phyloP scores from a whole-genome alignment of 768 basidiomycete genomes.

The Neoboletus brunneissimus region DNA sequence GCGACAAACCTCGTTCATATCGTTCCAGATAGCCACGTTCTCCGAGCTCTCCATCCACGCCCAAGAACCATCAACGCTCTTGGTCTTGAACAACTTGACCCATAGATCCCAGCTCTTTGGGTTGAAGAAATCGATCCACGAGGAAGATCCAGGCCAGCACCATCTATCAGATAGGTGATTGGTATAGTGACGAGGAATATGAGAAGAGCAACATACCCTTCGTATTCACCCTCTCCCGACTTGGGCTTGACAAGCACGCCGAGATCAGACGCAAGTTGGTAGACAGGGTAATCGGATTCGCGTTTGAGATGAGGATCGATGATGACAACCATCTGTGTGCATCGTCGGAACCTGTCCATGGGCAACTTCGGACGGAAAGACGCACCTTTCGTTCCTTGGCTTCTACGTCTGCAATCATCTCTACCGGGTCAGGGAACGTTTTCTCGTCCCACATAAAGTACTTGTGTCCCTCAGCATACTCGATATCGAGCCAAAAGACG shows the following conservation, averaged over 20 bases:
- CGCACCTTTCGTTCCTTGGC: slow-evolving; percentile 79
- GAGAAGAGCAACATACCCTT: slow-evolving; percentile 48
- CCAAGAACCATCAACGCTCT: slow-evolving; percentile 54
- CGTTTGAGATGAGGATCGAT: slow-evolving; percentile 96
- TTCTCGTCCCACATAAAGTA: slow-evolving; percentile 97
- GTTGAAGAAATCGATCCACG: slow-evolving; percentile 98
- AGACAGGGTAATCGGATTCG: slow-evolving; percentile 72
- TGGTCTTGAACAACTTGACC: slow-evolving; percentile 75
- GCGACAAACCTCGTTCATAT: slow-evolving; percentile 90
- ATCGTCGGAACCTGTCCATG: background rate
- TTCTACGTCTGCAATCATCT: slow-evolving; percentile 89
- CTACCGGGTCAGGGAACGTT: slow-evolving; percentile 90
- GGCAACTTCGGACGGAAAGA: background rate
- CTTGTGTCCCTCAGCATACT: slow-evolving; percentile 89
- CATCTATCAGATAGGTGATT: slow-evolving; percentile 39
- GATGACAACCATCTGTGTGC: slow-evolving; percentile 89
- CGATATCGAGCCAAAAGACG: slow-evolving; percentile 97
- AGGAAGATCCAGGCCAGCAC: slow-evolving; percentile 97
- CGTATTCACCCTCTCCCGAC: slow-evolving; percentile 80
- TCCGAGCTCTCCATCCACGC: slow-evolving; percentile 79
- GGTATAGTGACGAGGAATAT: background rate
- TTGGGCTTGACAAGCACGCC: slow-evolving; percentile 79
- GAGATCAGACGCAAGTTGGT: slow-evolving; percentile 79
- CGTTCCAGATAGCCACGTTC: slow-evolving; percentile 94
- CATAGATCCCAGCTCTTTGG: slow-evolving; percentile 89